Evolutionary conservation across 352 stramenopile species (phyloP).

Genomic region (Peronosclerospora sorghi): DNA sequence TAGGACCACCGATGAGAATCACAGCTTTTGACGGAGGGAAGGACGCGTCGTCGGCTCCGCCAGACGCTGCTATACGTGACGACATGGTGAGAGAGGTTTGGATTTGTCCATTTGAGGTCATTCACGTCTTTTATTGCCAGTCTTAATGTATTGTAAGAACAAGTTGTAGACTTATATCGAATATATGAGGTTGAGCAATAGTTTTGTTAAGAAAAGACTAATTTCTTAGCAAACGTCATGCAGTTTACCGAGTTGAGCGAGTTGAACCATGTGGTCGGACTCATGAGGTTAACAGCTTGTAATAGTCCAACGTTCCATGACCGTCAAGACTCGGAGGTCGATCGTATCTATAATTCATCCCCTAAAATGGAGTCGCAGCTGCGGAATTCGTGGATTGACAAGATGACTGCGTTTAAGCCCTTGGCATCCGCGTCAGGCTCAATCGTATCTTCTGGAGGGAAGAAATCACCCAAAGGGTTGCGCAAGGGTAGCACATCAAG

Average conservation of each 20-base stretch:
- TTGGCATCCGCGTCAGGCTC: conserved; percentile 10
- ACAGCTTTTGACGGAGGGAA: conserved; percentile 80
- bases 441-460: conserved; percentile 6
- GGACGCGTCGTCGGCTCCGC: conserved; percentile 24
- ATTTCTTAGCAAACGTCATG: conserved; percentile 27
- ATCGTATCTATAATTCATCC: conserved; percentile 85
- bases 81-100: conserved; percentile 3
- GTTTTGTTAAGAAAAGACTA: background rate
- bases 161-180: too few species aligned
- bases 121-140: too few species aligned
- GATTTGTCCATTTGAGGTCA: background rate
- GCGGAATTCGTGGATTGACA: conserved; percentile 84
- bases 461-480: conserved; percentile 36
- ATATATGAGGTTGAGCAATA: too few species aligned
- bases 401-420: conserved; percentile 71
- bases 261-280: conserved; percentile 69
- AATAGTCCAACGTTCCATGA: conserved; percentile 85
- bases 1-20: conserved; percentile 79
- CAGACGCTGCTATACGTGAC: conserved; percentile 8
- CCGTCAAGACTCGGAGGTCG: conserved; percentile 82
- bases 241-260: conserved; percentile 86
- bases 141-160: too few species aligned
- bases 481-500: conserved; percentile 17
- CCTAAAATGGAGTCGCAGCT: conserved; percentile 82
- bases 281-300: conserved; percentile 71